Conservation (phyloP, 1,284 basidiomycete species). For the Cutaneotrichosporon cutaneum region DNA sequence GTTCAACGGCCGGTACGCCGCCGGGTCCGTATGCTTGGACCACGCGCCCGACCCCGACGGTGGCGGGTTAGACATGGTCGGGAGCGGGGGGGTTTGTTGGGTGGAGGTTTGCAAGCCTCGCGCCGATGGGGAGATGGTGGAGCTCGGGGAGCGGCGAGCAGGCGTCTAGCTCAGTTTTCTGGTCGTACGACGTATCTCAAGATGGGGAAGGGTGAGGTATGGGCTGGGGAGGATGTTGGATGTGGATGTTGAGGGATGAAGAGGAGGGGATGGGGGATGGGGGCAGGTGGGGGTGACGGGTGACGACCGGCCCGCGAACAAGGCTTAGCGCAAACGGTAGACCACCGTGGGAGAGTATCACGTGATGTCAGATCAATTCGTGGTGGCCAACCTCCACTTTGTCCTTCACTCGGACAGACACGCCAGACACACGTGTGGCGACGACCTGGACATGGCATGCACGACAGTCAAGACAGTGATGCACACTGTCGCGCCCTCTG, state of each 20-base stretch:
- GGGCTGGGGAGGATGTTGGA: not conserved
- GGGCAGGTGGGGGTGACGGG: too few species aligned
- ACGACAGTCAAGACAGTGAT: too few species aligned
- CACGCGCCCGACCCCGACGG: conserved; percentile 21
- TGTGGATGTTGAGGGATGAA: not conserved
- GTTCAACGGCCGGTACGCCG: conserved; percentile 50
- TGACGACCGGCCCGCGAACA: not conserved
- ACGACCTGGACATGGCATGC: too few species aligned
- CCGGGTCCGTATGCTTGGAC: conserved; percentile 18
- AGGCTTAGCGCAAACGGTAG: not conserved
- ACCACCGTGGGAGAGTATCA: not conserved
- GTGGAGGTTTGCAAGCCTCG: not conserved
- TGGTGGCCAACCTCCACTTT: not conserved
- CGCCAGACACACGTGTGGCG: not conserved
- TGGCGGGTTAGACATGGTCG: conserved; percentile 23
- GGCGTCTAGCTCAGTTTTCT: too few species aligned
- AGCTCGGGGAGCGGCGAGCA: too few species aligned
- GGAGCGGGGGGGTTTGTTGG: not conserved
- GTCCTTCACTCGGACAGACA: not conserved
- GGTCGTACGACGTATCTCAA: too few species aligned
- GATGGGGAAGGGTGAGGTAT: too few species aligned
- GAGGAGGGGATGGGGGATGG: not conserved
- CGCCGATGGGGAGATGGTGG: too few species aligned
- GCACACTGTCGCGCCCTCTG: too few species aligned
- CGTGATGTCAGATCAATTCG: not conserved